Percentiles rank a stretch among this genome's conserved stretches.
Conservation (phyloP, 2,329 filamentous ascomycete species). For the Berkeleyomyces rouxiae region DNA sequence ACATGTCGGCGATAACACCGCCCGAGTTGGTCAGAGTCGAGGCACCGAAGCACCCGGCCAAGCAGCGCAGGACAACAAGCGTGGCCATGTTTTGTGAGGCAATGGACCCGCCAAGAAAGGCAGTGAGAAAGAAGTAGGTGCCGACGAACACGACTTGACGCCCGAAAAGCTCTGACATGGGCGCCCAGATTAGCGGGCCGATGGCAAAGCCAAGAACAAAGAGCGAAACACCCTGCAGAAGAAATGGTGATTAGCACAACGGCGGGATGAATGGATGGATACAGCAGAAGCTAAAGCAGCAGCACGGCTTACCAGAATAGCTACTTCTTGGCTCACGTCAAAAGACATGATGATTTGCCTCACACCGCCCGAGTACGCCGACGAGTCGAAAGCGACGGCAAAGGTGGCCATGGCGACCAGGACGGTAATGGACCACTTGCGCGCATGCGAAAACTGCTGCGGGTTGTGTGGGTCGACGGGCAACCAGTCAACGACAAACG, state of each 20-base stretch:
- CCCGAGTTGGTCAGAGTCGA: slow-evolving; percentile 46
- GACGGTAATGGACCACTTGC: slow-evolving; percentile 51
- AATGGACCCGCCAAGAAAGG: slow-evolving; percentile 44
- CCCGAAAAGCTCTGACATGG: slow-evolving; percentile 47
- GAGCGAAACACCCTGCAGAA: slow-evolving; percentile 35
- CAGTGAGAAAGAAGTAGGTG: slow-evolving; percentile 40
- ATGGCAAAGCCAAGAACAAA: slow-evolving; percentile 47
- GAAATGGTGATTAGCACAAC: neutral
- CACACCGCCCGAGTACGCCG: slow-evolving; percentile 46
- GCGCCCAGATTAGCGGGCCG: slow-evolving; percentile 49
- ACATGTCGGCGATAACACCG: slow-evolving; percentile 49
- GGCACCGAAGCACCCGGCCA: slow-evolving; percentile 46
- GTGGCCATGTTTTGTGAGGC: slow-evolving; percentile 40
- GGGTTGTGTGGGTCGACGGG: slow-evolving; percentile 51
- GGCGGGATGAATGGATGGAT: neutral
- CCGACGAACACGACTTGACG: slow-evolving; percentile 41
- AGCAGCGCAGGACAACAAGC: slow-evolving; percentile 52
- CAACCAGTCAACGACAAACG: slow-evolving; percentile 53
- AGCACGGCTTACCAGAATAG: slow-evolving; percentile 26
- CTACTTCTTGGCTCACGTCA: slow-evolving; percentile 31
- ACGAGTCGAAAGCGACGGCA: slow-evolving; percentile 52
- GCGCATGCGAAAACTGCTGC: slow-evolving; percentile 35
- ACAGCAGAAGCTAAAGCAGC: neutral
- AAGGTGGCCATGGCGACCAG: slow-evolving; percentile 47
- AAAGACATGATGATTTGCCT: slow-evolving; percentile 39